A percentile compares a stretch with the other conserved stretches of the same genome.
Evolutionary conservation across 148 eudicot genomes (phyloP).

Genomic region (Cornus kousa): DNA sequence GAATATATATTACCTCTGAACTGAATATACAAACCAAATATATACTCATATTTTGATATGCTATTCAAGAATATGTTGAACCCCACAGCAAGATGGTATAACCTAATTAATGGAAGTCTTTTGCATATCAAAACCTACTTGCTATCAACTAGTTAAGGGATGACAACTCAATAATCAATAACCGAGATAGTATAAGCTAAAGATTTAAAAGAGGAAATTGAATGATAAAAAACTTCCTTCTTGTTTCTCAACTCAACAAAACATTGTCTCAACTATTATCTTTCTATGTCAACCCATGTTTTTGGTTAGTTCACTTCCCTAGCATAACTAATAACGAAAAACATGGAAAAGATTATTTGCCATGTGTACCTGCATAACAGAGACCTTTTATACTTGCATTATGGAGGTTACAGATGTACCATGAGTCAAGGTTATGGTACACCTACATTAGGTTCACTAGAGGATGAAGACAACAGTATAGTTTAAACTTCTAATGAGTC

Average conservation of each 20-base stretch:
- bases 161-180: neutral
- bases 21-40: neutral
- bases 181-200: neutral
- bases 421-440: neutral
- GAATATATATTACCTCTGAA: neutral
- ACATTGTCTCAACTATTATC: too few species aligned
- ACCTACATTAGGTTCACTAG: neutral
- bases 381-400: neutral
- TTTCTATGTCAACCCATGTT: too few species aligned
- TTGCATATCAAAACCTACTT: neutral
- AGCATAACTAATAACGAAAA: neutral
- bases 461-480: neutral
- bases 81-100: neutral
- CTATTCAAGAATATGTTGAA: neutral
- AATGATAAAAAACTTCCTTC: neutral
- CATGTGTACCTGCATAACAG: neutral
- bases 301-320: neutral
- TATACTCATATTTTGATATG: neutral
- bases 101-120: neutral
- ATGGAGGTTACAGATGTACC: neutral
- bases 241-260: too few species aligned
- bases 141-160: too few species aligned
- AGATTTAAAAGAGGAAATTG: neutral
- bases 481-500: neutral
- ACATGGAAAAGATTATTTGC: neutral